These are phyloP conservation scores for Fusarium brevicatenulatum DNA, from an alignment of 2,329 filamentous ascomycete species.

Conservation along the genomic window DNA sequence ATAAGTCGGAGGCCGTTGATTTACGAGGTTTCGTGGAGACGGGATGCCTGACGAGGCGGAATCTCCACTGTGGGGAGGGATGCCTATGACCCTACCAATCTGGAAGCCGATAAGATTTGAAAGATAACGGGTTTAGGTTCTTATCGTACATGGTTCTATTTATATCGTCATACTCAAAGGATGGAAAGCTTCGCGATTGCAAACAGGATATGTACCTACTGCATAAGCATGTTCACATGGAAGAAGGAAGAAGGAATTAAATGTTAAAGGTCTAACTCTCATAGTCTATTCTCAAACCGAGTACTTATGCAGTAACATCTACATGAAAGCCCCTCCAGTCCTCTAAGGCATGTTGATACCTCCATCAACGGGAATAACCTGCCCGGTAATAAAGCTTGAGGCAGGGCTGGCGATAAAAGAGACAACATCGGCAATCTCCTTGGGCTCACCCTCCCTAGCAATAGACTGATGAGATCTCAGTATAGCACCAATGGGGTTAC, in stretches of 20 bases:
- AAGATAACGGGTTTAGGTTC: background rate
- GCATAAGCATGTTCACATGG: fast-evolving
- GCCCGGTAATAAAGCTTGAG: slow-evolving; percentile 13
- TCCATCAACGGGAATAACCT: slow-evolving; percentile 14
- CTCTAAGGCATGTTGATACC: slow-evolving; percentile 4
- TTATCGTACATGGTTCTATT: background rate
- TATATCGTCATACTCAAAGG: too few relatives aligned
- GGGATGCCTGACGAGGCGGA: background rate
- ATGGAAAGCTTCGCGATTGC: too few relatives aligned
- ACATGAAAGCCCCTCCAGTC: fast-evolving
- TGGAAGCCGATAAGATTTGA: background rate
- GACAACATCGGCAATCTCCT: slow-evolving; percentile 2
- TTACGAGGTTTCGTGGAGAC: background rate
- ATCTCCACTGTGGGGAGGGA: background rate
- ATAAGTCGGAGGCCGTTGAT: background rate
- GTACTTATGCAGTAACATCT: fast-evolving
- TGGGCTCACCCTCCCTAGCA: background rate
- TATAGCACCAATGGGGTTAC: background rate
- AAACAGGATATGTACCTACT: background rate
- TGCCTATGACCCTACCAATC: background rate
- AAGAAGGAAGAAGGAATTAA: too few relatives aligned
- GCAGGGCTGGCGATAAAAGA: slow-evolving; percentile 8
- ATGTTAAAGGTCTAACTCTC: background rate
- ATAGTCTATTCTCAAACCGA: background rate
- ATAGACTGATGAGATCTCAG: slow-evolving; percentile 7